Percentiles rank a stretch among this genome's conserved stretches.
These are phyloP conservation scores for Lindgomyces ingoldianus DNA, from an alignment of 495 filamentous ascomycete genomes.

Conservation along the genomic window DNA sequence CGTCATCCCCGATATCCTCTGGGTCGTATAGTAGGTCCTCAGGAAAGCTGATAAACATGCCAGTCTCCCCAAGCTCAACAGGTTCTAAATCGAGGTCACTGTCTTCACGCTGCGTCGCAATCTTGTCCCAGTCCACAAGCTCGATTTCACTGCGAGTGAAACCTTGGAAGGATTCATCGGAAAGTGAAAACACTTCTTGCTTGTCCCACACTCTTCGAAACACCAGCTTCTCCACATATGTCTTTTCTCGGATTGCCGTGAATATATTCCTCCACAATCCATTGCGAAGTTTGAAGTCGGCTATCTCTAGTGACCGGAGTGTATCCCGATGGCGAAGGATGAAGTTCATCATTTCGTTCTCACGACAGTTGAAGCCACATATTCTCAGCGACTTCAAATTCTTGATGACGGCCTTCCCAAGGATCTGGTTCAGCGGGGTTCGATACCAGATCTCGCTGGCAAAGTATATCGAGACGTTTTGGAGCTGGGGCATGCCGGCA, in stretches of 20 bases:
- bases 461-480: constrained; percentile 22
- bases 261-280: constrained; percentile 18
- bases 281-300: constrained; percentile 26
- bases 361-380: constrained; percentile 18
- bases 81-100: constrained; percentile 17
- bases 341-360: constrained; percentile 9
- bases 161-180: constrained; percentile 4
- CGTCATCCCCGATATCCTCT: constrained; percentile 19
- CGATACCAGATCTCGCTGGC: constrained; percentile 25
- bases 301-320: constrained; percentile 11
- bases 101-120: constrained; percentile 8
- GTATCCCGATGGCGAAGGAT: constrained; percentile 2
- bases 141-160: constrained; percentile 11
- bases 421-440: constrained; percentile 5
- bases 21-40: constrained; percentile 24
- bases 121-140: constrained; percentile 5
- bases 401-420: not conserved
- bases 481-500: constrained; percentile 3
- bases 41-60: constrained; percentile 19
- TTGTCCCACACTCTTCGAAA: constrained; percentile 18
- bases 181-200: constrained; percentile 8
- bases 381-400: constrained; percentile 14
- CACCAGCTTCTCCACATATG: not conserved
- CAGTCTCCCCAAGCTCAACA: constrained; percentile 12
- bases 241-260: not conserved